Percentiles rank a stretch among this genome's conserved stretches.
These are phyloP conservation scores for Wallacemonas sp. DNA, from an alignment of 208 protist species.

Conservation along the genomic window DNA sequence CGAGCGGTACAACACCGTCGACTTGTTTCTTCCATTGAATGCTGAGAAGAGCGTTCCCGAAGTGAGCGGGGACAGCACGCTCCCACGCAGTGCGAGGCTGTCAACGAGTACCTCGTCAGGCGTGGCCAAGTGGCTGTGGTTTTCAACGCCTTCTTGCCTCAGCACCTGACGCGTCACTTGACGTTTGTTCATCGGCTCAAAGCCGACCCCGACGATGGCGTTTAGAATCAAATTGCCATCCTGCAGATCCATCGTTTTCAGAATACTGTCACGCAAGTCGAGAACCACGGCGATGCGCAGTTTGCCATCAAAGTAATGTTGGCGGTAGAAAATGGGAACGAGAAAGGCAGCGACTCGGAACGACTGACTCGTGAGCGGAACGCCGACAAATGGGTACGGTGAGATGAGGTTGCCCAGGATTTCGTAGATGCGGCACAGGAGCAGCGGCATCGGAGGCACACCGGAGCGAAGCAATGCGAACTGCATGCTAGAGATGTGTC, in stretches of 20 bases:
- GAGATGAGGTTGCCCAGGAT: conserved; percentile 52
- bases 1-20: conserved; percentile 4
- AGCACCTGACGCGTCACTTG: conserved; percentile 39
- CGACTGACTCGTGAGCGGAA: conserved; percentile 51
- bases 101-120: background rate
- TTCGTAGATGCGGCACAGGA: conserved; percentile 63
- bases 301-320: conserved; percentile 54
- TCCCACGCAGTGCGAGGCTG: conserved; percentile 2
- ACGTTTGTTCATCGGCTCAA: conserved; percentile 49
- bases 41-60: background rate
- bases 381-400: conserved; percentile 54
- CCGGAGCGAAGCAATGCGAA: conserved; percentile 40
- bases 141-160: conserved; percentile 11
- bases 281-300: conserved; percentile 51
- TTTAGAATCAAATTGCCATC: conserved; percentile 46
- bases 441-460: conserved; percentile 51
- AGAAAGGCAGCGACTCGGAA: conserved; percentile 52
- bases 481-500: conserved; percentile 52
- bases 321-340: conserved; percentile 46
- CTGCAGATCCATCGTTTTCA: conserved; percentile 55
- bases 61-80: background rate
- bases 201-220: conserved; percentile 45
- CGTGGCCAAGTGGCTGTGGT: background rate
- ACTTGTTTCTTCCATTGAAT: background rate
- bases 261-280: conserved; percentile 50